These are phyloP conservation scores for Tetratostichococcus sp. DNA, from an alignment of 139 green algal genomes.

Conservation along the genomic window DNA sequence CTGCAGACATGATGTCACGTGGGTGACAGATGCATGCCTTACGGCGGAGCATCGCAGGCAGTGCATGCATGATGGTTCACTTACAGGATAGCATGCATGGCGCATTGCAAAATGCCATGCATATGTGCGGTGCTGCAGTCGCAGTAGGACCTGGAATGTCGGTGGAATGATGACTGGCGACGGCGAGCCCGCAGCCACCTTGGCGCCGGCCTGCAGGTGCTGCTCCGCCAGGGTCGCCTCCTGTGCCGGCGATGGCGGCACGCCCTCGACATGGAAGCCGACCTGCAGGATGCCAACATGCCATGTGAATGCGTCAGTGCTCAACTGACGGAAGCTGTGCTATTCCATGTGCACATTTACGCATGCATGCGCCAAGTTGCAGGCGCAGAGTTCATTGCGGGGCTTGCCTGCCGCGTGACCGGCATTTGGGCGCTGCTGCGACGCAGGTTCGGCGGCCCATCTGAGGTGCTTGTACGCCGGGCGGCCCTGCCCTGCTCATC, in stretches of 20 bases:
- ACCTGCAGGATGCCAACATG: too few species aligned
- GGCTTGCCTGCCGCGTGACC: background rate
- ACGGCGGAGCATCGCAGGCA: too few species aligned
- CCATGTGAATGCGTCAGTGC: too few species aligned
- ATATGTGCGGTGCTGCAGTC: background rate
- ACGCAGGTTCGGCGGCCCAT: background rate
- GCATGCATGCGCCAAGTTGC: too few species aligned
- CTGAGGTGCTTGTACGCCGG: background rate
- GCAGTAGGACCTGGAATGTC: constrained; percentile 58
- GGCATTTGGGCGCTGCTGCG: background rate
- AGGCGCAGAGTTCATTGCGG: too few species aligned
- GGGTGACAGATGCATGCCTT: too few species aligned
- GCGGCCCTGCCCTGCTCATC: background rate
- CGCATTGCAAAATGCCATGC: too few species aligned
- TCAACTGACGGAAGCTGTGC: too few species aligned
- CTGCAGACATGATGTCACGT: background rate
- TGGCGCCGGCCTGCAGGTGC: constrained; percentile 7
- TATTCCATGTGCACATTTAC: too few species aligned
- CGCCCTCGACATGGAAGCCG: constrained; percentile 76
- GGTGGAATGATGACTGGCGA: constrained; percentile 82
- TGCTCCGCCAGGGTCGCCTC: constrained; percentile 33
- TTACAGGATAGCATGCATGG: too few species aligned
- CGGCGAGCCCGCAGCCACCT: constrained; percentile 35
- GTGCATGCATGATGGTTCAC: too few species aligned
- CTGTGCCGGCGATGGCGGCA: constrained; percentile 42